Evolutionary conservation across 2,329 filamentous ascomycete genomes (phyloP).

Genomic region (Metarhizium sp.): DNA sequence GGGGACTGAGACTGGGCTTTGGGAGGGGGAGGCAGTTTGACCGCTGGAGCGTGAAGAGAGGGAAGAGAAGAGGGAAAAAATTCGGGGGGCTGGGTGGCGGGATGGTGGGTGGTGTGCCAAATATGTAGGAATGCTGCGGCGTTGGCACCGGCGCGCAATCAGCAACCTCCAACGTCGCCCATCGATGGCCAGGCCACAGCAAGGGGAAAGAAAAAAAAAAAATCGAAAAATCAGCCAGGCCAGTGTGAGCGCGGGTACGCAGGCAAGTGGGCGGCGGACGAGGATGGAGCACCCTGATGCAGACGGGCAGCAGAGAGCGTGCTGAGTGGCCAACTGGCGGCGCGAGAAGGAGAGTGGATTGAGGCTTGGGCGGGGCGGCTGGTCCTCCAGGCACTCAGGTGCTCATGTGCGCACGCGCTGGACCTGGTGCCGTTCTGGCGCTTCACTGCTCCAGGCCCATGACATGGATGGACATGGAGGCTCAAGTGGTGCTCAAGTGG

Average conservation of each 20-base stretch:
- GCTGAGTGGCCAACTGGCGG: background rate
- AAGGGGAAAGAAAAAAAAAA: background rate
- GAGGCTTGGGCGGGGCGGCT: background rate
- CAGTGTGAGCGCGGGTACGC: background rate
- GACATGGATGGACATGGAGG: background rate
- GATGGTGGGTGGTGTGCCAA: conserved; percentile 23
- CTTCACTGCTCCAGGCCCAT: background rate
- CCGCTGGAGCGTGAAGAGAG: background rate
- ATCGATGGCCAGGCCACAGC: no score
- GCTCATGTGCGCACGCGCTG: background rate
- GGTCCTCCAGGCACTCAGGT: background rate
- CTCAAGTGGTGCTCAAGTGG: background rate
- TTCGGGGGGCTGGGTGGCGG: conserved; percentile 18
- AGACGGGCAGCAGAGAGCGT: background rate
- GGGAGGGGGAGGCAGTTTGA: background rate
- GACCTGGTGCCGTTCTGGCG: background rate
- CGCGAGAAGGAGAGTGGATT: background rate
- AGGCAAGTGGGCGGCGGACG: background rate
- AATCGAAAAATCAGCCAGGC: background rate
- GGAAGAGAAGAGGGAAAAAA: conserved; percentile 13
- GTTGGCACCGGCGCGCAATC: conserved; percentile 20
- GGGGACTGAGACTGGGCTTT: background rate
- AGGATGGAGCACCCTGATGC: background rate
- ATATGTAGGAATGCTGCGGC: conserved; percentile 23
- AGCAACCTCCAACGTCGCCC: conserved; percentile 9